Base-by-base conservation (phyloP, 78 protist genomes). In the Monocercomonoides exilis region DNA sequence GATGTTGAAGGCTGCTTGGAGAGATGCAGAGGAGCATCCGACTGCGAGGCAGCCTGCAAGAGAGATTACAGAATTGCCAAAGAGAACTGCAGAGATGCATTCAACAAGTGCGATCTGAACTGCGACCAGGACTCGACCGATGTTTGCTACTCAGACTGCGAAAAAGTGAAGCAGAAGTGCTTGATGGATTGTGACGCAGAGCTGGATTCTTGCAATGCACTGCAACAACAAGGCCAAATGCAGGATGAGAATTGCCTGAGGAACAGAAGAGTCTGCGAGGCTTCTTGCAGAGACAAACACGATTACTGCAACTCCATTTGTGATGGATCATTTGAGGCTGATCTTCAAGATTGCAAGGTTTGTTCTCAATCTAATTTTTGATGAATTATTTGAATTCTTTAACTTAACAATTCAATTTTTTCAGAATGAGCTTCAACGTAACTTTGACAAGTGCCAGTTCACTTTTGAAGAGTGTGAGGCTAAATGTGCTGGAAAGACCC, bases 91-190 rank as follows among this genome's bases (percentile, higher is more conserved):
- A 33, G 82, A 5, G 82, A 79, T 41, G 6, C 82, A 5, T 79
- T 79, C 82, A 79, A 79, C 82, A 79, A 79, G 82, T 79, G 82
- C 82, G 82, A 79, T 21, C 6, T 6, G 6, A 79, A 33, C 43
- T 79, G 82, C 82, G 82, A 79, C 36, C 43, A 6, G 5, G 82
- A 79, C 82, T 79, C 82, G 6, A 6, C 43, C 11, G 82, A 79
- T 21, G 43, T 79, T 6, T 79, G 82, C 82, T 33, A 33, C 43
- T 33, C 82, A 38, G 82, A 79, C 6, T 79, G 82, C 82, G 82
- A 79, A 21, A 79, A 79, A 6, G 82, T 79, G 42, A 79, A 79
- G 82, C 82, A 79, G 21, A 79, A 79, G 82, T 6, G 82, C 36
- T 41, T 79, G 43, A 79, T 6, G 42, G 82, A 79, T 6, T 79